These are phyloP conservation scores for Acacia concinna DNA, from an alignment of 331 rosid species.

Conservation along the genomic window DNA sequence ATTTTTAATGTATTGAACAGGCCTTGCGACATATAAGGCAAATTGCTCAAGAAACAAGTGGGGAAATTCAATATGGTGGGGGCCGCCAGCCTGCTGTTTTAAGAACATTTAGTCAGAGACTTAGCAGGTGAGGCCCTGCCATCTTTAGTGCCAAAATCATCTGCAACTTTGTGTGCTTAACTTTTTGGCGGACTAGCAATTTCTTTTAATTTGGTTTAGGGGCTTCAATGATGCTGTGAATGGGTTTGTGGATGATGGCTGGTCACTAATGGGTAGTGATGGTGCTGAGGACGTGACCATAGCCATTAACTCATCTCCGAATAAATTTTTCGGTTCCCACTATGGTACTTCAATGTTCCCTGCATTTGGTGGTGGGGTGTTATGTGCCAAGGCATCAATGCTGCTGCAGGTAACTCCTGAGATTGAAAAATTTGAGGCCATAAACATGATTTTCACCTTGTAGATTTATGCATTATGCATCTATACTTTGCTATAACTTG, in stretches of 20 bases:
- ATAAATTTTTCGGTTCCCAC: constrained; percentile 69
- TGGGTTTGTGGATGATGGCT: constrained; percentile 89
- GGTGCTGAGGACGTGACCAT: constrained; percentile 93
- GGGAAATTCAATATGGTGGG: constrained; percentile 86
- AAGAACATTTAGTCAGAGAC: constrained; percentile 90
- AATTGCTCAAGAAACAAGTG: constrained; percentile 85
- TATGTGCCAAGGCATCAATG: constrained; percentile 99
- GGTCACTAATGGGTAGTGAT: constrained; percentile 80
- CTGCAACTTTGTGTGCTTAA: background rate
- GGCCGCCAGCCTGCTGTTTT: constrained; percentile 97
- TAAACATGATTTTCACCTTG: background rate
- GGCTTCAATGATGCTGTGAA: constrained; percentile 96
- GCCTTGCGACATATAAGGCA: constrained; percentile 85
- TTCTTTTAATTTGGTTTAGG: constrained; percentile 39
- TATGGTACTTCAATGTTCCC: constrained; percentile 63
- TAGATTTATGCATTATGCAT: background rate
- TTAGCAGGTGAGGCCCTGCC: constrained; percentile 58
- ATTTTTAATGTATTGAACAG: constrained; percentile 31
- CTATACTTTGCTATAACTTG: background rate
- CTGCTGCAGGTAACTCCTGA: constrained; percentile 67
- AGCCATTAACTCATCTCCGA: constrained; percentile 70
- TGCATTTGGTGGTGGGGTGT: constrained; percentile 79
- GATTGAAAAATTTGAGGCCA: background rate
- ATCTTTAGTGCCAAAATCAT: background rate
- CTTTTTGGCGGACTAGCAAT: background rate